Evolutionary conservation across 2,329 filamentous ascomycete species (phyloP), one percentile per base, ranked within the genome.

Genomic region (Alternaria angustiovoidea): DNA sequence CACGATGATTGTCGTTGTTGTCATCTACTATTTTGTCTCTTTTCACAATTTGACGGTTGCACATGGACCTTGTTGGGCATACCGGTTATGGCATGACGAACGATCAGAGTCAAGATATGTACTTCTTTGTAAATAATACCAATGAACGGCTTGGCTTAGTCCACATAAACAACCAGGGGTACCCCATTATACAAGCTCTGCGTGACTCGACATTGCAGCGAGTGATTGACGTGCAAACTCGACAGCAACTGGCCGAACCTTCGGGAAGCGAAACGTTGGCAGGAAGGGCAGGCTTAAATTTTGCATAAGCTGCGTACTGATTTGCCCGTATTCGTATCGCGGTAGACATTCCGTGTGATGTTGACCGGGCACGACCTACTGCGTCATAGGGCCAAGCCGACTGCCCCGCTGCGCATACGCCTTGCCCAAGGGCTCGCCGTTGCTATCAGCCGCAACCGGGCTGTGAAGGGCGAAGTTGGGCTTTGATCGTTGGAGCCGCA

Each of bases 361-460:
- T 54, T 55, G 51, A 39, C 28, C 12, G 32, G 28, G 48, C 26
- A 51, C 51, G 47, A 44, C 34, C 38, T 52, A 38, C 22, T 58
- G 64, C 69, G 68, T 74, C 71, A 72, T 74, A 69, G 54, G 64
- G 54, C 63, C 61, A 68, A 63, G 61, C 56, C 44, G 14, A 20
- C 49, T 63, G 62, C 69, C 64, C 66, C 69, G 64, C 52, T 56
- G 51, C 57, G 57, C 39, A 26, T 61, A 43, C 53, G 57, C 51
- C 52, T 34, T 24, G 42, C 42, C 47, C 54, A 61, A 52, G 58
- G 38, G 34, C 36, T 51, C 44, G 44, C 52, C n/a, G 44, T 51
- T 26, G 57, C 20, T 53, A 61, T 67, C 71, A 73, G 71, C 71
- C 69, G 68, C 69, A 69, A 47, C 54, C 56, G 59, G 67, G 69